Conservation (phyloP, 768 basidiomycete species). For the Kondoa malvinella region DNA sequence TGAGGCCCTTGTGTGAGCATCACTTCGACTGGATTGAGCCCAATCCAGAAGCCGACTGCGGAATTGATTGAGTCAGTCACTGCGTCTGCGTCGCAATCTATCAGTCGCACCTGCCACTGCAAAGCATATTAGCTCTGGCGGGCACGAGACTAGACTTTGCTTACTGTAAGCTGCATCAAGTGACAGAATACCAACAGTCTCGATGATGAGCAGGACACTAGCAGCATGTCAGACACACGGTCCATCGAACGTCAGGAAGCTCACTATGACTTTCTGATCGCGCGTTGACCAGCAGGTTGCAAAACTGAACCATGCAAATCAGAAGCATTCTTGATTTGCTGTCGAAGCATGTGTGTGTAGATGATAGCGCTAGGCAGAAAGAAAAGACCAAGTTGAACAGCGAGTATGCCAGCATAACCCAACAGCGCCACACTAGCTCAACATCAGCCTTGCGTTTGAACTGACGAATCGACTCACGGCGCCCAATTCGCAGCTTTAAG, state of each 20-base stretch:
- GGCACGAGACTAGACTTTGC: neutral
- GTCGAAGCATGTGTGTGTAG: neutral
- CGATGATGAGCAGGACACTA: neutral
- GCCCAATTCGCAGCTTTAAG: neutral
- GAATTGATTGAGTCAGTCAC: neutral
- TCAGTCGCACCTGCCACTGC: neutral
- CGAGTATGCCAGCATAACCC: neutral
- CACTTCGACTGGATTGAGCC: neutral
- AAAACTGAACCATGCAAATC: neutral
- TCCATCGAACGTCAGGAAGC: neutral
- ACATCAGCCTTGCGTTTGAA: neutral
- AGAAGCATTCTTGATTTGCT: neutral
- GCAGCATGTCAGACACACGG: neutral
- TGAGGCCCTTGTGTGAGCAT: neutral
- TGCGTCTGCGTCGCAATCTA: neutral
- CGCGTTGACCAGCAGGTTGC: neutral
- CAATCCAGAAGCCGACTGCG: neutral
- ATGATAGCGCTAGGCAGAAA: neutral
- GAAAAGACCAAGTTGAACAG: neutral
- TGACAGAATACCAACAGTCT: neutral
- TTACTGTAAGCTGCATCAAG: neutral
- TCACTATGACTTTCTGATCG: neutral
- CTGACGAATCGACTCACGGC: too few relatives aligned
- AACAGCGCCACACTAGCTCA: neutral
- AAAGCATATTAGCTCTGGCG: neutral